Percentiles rank a stretch among this genome's conserved stretches.
Evolutionary conservation across 805 yeast species (phyloP).

Genomic region (Pichia ethanolica): DNA sequence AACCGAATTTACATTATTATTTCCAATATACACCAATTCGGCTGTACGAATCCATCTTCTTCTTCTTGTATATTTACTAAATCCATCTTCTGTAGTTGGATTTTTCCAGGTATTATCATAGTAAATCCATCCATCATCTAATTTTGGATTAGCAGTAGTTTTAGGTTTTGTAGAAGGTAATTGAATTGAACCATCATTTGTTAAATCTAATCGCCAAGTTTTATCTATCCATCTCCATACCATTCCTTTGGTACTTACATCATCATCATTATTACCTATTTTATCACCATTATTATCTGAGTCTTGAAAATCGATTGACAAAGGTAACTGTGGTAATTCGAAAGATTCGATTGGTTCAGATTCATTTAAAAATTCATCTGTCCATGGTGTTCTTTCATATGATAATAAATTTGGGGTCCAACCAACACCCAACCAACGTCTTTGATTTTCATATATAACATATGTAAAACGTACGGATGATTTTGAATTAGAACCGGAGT

Average conservation of each 20-base stretch:
- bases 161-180: conserved; percentile 53
- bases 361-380: conserved; percentile 90
- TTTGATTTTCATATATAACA: conserved; percentile 88
- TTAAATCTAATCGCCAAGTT: conserved; percentile 84
- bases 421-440: conserved; percentile 96
- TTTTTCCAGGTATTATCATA: conserved; percentile 92
- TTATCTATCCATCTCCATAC: conserved; percentile 94
- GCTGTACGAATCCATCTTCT: conserved; percentile 97
- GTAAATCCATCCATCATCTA: conserved; percentile 82
- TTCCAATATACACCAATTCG: conserved; percentile 47
- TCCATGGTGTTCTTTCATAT: conserved; percentile 95
- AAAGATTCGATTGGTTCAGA: conserved; percentile 70
- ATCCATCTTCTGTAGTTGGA: conserved; percentile 82
- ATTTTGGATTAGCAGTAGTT: conserved; percentile 60
- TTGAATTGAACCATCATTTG: conserved; percentile 81
- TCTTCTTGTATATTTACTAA: conserved; percentile 85
- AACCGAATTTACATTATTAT: neutral
- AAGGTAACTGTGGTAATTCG: conserved; percentile 62
- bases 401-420: conserved; percentile 91
- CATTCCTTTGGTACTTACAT: conserved; percentile 43
- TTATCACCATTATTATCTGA: neutral
- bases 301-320: conserved; percentile 9
- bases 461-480: conserved; percentile 74
- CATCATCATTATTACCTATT: conserved; percentile 37
- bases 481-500: conserved; percentile 4